These are phyloP conservation scores for Aspergillus heteromorphus DNA, from an alignment of 495 filamentous ascomycete species.

Conservation along the genomic window DNA sequence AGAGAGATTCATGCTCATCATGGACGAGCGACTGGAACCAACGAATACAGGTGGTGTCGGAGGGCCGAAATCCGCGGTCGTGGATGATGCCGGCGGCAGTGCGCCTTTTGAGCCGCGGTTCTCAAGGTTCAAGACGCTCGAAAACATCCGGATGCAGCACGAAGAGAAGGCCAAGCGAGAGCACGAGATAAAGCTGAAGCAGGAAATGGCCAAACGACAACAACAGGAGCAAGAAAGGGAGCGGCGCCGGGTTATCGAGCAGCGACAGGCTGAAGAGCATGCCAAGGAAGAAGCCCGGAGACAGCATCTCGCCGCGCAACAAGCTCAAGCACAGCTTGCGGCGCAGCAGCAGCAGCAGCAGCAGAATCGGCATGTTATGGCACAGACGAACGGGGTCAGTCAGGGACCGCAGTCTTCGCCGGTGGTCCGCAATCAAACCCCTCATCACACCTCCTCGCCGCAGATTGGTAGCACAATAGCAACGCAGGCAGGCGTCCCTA, in stretches of 20 bases:
- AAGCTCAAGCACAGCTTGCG: constrained; percentile 47
- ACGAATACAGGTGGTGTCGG: constrained; percentile 51
- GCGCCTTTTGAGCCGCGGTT: constrained; percentile 78
- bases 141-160: constrained; percentile 72
- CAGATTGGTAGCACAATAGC: constrained; percentile 54
- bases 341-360: constrained; percentile 42
- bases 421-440: constrained; percentile 71
- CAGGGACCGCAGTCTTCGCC: constrained; percentile 75
- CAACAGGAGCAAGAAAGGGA: constrained; percentile 44
- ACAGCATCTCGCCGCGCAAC: constrained; percentile 40
- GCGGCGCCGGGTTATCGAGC: constrained; percentile 34
- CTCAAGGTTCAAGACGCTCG: constrained; percentile 83
- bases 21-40: constrained; percentile 76
- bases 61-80: constrained; percentile 56
- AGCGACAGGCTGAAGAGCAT: constrained; percentile 46
- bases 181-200: constrained; percentile 58
- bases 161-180: constrained; percentile 63
- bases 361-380: constrained; percentile 33
- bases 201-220: constrained; percentile 42
- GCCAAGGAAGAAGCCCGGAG: constrained; percentile 42
- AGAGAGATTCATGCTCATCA: constrained; percentile 86
- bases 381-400: constrained; percentile 55
- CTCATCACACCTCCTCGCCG: constrained; percentile 72
- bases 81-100: constrained; percentile 66
- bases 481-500: constrained; percentile 56